Percentiles rank a stretch among this genome's conserved stretches.
Conservation (phyloP, 257 asterid species). For the Datura wrightii region DNA sequence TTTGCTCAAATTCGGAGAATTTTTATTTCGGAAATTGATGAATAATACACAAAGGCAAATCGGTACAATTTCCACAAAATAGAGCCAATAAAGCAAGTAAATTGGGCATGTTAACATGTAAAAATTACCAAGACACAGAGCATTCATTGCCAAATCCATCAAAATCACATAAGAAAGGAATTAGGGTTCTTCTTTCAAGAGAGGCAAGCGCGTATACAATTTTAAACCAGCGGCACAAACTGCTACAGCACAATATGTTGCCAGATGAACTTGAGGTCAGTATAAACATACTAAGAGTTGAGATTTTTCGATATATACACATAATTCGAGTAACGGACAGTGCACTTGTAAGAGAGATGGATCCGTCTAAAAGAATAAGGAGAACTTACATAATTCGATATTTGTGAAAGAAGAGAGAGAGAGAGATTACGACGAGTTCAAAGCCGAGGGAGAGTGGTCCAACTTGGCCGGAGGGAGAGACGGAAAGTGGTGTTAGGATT, state of each 20-base stretch:
- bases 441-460: not conserved
- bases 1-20: not conserved
- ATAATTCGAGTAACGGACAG: not conserved
- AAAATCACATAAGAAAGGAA: not conserved
- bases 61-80: not conserved
- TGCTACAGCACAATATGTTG: too few species aligned
- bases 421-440: not conserved
- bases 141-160: not conserved
- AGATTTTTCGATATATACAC: not conserved
- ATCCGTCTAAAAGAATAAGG: not conserved
- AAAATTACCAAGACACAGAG: not conserved
- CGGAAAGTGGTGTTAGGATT: not conserved
- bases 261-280: too few species aligned
- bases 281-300: too few species aligned
- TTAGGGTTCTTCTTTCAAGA: too few species aligned
- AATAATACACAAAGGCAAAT: not conserved
- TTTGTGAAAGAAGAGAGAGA: too few species aligned
- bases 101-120: not conserved
- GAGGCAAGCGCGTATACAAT: too few species aligned
- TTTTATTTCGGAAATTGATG: not conserved
- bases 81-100: not conserved
- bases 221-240: too few species aligned
- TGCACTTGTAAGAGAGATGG: not conserved
- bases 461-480: not conserved
- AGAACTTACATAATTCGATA: not conserved